These are phyloP conservation scores for Arthrobotrys sphaeroides DNA, from an alignment of 2,329 filamentous ascomycete species.

Conservation along the genomic window DNA sequence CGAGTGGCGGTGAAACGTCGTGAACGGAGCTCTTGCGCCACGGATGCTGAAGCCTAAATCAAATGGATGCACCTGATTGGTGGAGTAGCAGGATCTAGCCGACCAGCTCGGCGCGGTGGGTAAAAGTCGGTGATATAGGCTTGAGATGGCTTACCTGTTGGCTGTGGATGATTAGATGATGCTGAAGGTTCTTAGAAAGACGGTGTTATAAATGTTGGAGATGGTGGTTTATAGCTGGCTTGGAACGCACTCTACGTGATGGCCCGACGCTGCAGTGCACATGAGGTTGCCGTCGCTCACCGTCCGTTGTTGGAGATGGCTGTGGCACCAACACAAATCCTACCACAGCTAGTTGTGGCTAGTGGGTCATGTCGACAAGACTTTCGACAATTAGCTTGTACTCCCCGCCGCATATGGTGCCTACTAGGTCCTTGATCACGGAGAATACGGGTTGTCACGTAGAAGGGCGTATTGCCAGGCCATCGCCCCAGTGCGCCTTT, in stretches of 20 bases:
- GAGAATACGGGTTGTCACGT: no score
- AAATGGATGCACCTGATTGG: constrained; percentile 18
- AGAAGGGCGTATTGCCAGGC: no score
- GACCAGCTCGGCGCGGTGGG: neutral
- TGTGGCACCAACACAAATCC: constrained; percentile 36
- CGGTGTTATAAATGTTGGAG: no score
- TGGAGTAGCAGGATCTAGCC: neutral
- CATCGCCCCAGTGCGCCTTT: no score
- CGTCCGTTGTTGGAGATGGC: neutral
- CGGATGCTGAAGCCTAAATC: constrained; percentile 8
- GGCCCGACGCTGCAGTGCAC: no score
- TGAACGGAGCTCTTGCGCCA: constrained; percentile 29
- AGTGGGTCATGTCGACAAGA: no score
- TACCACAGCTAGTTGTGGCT: neutral
- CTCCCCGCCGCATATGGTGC: no score
- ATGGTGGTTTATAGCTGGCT: no score
- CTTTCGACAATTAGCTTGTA: no score
- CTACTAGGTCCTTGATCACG: no score
- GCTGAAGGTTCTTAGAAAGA: neutral
- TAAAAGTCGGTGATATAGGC: neutral
- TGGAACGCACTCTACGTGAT: no score
- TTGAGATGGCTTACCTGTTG: neutral
- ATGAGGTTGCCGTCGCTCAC: neutral
- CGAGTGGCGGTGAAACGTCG: constrained; percentile 3
- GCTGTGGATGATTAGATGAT: neutral